Percentiles rank a stretch among this genome's conserved stretches.
phyloP scores from a whole-genome alignment of 768 basidiomycete genomes.

The Tricholoma sp. region DNA sequence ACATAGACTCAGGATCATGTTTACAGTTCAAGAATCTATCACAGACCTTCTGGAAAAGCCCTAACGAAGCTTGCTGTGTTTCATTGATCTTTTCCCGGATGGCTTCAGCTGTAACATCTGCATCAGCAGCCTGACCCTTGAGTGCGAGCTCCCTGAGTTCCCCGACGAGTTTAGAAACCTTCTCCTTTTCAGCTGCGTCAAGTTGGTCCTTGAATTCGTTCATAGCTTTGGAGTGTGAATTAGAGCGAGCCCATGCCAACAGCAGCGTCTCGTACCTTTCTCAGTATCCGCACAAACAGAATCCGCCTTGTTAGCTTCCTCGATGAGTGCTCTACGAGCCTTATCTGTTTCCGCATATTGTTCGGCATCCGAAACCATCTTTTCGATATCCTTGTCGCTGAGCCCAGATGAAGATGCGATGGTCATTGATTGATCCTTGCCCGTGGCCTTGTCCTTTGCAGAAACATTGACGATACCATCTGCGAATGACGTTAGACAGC shows the following conservation, averaged over 20 bases:
- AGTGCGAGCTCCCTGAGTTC: constrained; percentile 87
- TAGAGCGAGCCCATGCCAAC: neutral
- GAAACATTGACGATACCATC: constrained; percentile 97
- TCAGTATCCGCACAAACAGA: constrained; percentile 93
- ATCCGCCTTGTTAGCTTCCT: constrained; percentile 96
- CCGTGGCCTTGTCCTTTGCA: constrained; percentile 91
- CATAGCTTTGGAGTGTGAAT: constrained; percentile 54
- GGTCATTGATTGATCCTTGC: constrained; percentile 93
- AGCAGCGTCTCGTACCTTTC: constrained; percentile 56
- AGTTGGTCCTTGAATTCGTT: constrained; percentile 97
- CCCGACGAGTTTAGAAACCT: constrained; percentile 79
- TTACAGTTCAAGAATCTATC: neutral
- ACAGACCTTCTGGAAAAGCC: constrained; percentile 89
- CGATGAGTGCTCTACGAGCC: constrained; percentile 80
- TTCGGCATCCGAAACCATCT: constrained; percentile 94
- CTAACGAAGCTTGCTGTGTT: constrained; percentile 91
- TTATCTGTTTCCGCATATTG: constrained; percentile 93
- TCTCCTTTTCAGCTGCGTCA: constrained; percentile 88
- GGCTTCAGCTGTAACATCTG: constrained; percentile 71
- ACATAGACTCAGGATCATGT: neutral
- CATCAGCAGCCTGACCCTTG: constrained; percentile 88
- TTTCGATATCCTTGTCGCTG: constrained; percentile 93
- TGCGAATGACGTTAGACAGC: constrained; percentile 16
- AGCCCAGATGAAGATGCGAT: constrained; percentile 97
- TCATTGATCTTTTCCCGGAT: constrained; percentile 93